A percentile compares a stretch with the other conserved stretches of the same genome.
phyloP scores from a whole-genome alignment of 768 basidiomycete genomes.

The Chalciporus piperatus region DNA sequence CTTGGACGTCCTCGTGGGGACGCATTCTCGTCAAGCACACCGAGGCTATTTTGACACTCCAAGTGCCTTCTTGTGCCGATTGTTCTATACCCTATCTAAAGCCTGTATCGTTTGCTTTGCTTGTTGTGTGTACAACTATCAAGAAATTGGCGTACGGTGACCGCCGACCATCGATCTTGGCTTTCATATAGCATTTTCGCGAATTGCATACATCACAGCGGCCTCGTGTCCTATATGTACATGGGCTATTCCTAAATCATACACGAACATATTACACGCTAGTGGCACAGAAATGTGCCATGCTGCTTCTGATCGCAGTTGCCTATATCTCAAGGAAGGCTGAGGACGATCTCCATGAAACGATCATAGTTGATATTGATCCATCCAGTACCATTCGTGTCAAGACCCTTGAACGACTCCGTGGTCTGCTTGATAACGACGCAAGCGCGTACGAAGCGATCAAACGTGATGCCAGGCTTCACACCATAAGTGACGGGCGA shows the following conservation, averaged over 20 bases:
- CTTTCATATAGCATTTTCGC: neutral
- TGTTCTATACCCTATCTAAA: conserved; percentile 1
- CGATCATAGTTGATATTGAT: conserved; percentile 53
- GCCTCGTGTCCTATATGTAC: neutral
- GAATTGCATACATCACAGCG: neutral
- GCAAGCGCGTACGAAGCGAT: conserved; percentile 84
- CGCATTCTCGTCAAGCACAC: conserved; percentile 26
- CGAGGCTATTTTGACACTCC: conserved; percentile 14
- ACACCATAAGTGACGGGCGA: conserved; percentile 35
- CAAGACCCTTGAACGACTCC: conserved; percentile 66
- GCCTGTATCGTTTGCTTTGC: neutral
- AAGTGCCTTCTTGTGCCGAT: neutral
- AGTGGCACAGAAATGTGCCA: neutral
- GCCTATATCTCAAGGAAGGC: conserved; percentile 36
- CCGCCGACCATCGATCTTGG: neutral
- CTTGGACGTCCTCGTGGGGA: conserved; percentile 33
- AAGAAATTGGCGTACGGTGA: neutral
- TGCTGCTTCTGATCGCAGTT: neutral
- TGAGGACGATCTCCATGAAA: conserved; percentile 51
- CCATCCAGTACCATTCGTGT: conserved; percentile 58
- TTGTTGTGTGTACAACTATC: neutral
- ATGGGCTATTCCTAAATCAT: neutral
- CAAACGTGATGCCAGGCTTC: conserved; percentile 71
- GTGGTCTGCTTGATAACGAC: conserved; percentile 77
- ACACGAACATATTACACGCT: neutral